Base-by-base conservation (phyloP, 2,329 filamentous ascomycete species). In the Calonectria montana region DNA sequence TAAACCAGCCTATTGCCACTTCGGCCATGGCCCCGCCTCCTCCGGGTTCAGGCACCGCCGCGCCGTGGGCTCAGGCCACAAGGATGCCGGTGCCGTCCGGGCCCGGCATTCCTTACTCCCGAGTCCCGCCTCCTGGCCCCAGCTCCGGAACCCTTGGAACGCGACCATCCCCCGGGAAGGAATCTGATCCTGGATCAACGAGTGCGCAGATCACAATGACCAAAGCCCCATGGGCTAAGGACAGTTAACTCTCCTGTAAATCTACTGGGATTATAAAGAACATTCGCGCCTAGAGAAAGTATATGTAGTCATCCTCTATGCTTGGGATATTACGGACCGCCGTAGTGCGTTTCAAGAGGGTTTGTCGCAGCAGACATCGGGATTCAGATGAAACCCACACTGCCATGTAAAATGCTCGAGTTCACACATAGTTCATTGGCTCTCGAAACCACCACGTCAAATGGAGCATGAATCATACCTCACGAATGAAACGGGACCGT, bases 161-260 rank as follows among this genome's bases (percentile, higher is more conserved):
- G 12, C 76, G 75, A 27, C 75, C 78, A 16, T 27, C 72, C 16
- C 76, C 70, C 39, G 80, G 78, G 15, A 62, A 67, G 15, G 9
- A 69, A 18, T 35, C 78, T 1, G 67, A 67, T 10, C 45, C 79
- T 4, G 82, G 78, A n/a, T 82, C 81, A 29, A 80, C 84, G 1
- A 81, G 79, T 27, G 82, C 81, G 15, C 85, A 86, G 72, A 81
- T 84, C 47, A 80, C 82, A 1, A 73, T 86, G 29, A 88, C 86
- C 7, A 87, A 84, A 74, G 86, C 86, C 16, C 87, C 86, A 1
- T 88, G 86, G 86, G 85, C 86, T 1, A 85, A 82, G 74, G 82
- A 81, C 68, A 21, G 35, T 10, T 76, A 68, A 23, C 57, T 16
- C 43, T 37, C 18, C 39, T 41, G 23, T 37, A 31, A 13, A 63